Percentiles rank a stretch among this genome's conserved stretches.
Conservation (phyloP, 1,139 yeast genomes). For the Protomyces arabidopsidicola region DNA sequence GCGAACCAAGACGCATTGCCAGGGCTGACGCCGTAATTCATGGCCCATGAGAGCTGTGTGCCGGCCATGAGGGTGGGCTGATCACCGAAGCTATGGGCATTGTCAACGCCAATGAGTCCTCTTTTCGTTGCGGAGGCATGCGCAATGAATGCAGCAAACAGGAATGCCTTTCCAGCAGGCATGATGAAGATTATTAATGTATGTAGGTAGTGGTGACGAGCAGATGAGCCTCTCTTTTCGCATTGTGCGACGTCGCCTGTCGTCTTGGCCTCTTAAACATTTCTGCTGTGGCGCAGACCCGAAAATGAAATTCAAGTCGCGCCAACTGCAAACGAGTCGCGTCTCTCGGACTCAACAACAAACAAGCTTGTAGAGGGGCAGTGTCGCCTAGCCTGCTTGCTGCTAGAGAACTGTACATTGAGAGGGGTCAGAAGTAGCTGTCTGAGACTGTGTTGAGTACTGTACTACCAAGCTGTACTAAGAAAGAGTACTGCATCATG, state of each 20-base stretch:
- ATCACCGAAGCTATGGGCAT: slow-evolving; percentile 12
- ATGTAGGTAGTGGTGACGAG: too few species aligned
- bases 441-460: neutral
- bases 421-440: too few species aligned
- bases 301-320: neutral
- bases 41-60: slow-evolving; percentile 10
- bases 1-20: neutral
- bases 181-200: neutral
- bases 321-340: neutral
- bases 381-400: too few species aligned
- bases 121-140: neutral
- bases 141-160: neutral
- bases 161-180: neutral
- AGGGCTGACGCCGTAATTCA: neutral
- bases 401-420: too few species aligned
- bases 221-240: too few species aligned
- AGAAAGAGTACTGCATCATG: too few species aligned
- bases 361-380: neutral
- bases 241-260: too few species aligned
- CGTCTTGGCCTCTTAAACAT: too few species aligned
- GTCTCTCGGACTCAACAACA: neutral
- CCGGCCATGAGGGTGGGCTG: slow-evolving; percentile 13
- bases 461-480: neutral
- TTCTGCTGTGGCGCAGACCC: too few species aligned
- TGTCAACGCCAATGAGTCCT: slow-evolving; percentile 23